A percentile compares a stretch with the other conserved stretches of the same genome.
Evolutionary conservation across 2,329 filamentous ascomycete genomes (phyloP).

Genomic region (Tolypocladium cylindrosporum): DNA sequence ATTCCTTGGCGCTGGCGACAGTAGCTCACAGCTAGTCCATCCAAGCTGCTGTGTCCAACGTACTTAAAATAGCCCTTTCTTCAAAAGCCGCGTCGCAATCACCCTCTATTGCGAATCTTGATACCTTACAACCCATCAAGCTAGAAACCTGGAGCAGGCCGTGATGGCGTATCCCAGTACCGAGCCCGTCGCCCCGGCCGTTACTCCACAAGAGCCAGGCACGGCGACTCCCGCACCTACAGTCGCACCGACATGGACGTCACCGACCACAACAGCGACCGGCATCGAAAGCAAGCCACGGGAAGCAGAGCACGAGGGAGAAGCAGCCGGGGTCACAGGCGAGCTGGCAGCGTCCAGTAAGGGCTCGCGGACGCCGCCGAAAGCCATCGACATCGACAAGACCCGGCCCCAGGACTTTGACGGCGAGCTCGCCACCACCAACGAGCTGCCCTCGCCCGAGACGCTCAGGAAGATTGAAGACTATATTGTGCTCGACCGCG

Average conservation of each 20-base stretch:
- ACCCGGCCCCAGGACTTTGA: constrained; percentile 41
- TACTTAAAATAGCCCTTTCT: neutral
- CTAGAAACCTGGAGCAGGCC: neutral
- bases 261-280: neutral
- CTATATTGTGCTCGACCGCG: constrained; percentile 49
- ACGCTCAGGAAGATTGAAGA: constrained; percentile 41
- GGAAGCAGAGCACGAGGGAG: neutral
- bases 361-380: constrained; percentile 9
- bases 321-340: neutral
- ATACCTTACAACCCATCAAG: neutral
- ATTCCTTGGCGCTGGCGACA: neutral
- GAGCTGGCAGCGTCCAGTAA: neutral
- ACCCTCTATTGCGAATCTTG: neutral
- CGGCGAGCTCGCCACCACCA: constrained; percentile 43
- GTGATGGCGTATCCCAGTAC: neutral
- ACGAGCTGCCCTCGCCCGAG: constrained; percentile 41
- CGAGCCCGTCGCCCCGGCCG: neutral
- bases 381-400: constrained; percentile 24
- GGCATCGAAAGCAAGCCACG: neutral
- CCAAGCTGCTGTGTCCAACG: neutral
- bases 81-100: neutral
- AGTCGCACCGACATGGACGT: neutral
- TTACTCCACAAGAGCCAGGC: neutral
- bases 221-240: neutral
- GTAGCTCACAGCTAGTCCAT: no score